Base-by-base conservation (phyloP, 345 rosid species). In the Syzygium jambos region DNA sequence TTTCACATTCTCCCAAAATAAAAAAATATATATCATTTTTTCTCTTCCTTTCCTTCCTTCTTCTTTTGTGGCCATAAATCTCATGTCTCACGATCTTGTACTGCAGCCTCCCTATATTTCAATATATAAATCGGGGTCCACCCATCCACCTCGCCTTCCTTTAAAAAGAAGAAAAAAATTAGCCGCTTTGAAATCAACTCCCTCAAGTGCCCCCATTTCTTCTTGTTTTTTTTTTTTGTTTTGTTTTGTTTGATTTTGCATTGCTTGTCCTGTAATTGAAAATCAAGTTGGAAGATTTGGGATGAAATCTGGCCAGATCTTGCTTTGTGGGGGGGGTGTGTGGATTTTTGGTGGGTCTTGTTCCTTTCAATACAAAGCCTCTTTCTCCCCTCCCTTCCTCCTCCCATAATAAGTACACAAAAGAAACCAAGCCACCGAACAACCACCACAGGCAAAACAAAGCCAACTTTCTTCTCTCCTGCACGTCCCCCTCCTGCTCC, bases 231-330 rank as follows among this genome's bases (percentile, higher is more conserved):
- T 85, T 89, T 84, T 89, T 90, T 88, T 68, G 41, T 41, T 86
- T 88, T 77, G 38, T 3, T 73, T 87, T 41, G 59, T n/a, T 59
- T 86, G 73, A 30, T 59, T 22, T 21, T 19, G 84, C 87, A 85
- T 94, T 95, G 89, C 94, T 91, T 93, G 85, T 92, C 86, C 91
- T 91, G 87, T 91, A 94, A 91, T 94, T 91, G 93, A 92, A 90
- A 87, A 86, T 84, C 90, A 91, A 56, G 56, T 87, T 87, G 87
- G 89, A 89, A 91, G 92, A 92, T 92, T 90, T 91, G 92, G 90
- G 52, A 89, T 87, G 90, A 92, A 92, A 92, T 90, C 92, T 84
- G 90, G 87, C 90, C 91, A 91, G 93, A 91, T 93, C 93, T 91
- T 92, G 93, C 93, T 92, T 91, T 92, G 68, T 89, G 91, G 91